Evolutionary conservation across 352 stramenopile species (phyloP).

Genomic region (Thraustochytrium striatum): DNA sequence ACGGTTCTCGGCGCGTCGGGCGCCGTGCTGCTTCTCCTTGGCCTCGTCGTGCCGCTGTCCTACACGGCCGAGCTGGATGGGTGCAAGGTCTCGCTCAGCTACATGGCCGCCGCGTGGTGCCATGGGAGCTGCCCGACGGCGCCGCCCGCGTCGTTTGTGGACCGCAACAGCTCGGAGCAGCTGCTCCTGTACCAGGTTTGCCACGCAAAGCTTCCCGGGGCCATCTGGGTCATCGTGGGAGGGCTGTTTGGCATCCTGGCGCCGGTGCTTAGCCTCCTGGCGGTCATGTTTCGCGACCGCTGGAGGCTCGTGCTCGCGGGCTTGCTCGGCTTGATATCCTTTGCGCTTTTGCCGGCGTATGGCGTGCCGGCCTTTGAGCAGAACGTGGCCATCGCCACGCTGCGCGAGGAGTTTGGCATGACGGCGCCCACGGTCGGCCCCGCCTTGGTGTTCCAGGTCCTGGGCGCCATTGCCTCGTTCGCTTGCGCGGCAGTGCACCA

Average conservation of each 20-base stretch:
- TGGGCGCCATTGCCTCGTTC: not conserved
- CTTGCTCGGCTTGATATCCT: not conserved
- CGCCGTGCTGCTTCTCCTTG: not conserved
- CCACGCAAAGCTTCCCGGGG: not conserved
- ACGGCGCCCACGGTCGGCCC: not conserved
- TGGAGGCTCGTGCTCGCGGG: not conserved
- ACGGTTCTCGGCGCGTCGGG: not conserved
- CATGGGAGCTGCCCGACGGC: not conserved
- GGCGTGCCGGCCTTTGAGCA: not conserved
- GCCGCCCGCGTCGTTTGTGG: not conserved
- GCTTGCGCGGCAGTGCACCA: not conserved
- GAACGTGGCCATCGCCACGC: not conserved
- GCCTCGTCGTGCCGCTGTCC: not conserved
- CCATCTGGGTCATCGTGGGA: not conserved
- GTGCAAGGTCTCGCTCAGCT: not conserved
- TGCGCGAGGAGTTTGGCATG: not conserved
- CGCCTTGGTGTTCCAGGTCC: not conserved
- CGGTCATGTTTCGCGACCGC: not conserved
- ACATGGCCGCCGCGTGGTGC: not conserved
- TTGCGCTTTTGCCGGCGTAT: not conserved
- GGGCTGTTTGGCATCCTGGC: not conserved
- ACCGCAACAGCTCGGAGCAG: not conserved
- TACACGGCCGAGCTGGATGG: not conserved
- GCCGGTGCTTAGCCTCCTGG: not conserved
- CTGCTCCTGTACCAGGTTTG: not conserved